A percentile compares a stretch with the other conserved stretches of the same genome.
phyloP scores from a whole-genome alignment of 345 rosid species.

The Sisymbrium altissimum region DNA sequence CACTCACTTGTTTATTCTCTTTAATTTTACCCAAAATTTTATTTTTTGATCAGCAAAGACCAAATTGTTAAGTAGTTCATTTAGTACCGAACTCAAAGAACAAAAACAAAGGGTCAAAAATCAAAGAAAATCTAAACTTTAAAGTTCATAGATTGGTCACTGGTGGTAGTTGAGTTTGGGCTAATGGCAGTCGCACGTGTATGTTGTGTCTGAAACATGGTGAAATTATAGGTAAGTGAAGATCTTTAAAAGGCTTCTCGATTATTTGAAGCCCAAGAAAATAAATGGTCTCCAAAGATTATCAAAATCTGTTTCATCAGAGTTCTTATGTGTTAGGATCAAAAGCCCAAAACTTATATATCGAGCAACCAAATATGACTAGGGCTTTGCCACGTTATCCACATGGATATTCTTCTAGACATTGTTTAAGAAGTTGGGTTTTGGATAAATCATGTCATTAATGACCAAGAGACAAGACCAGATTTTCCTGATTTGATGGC shows the following conservation, averaged over 20 bases:
- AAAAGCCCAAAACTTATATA: constrained; percentile 12
- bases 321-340: background rate
- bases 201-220: constrained; percentile 7
- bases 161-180: constrained; percentile 30
- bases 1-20: background rate
- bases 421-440: background rate
- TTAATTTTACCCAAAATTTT: background rate
- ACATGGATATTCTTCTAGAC: background rate
- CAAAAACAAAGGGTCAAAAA: background rate
- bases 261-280: background rate
- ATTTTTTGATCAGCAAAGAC: background rate
- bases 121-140: background rate
- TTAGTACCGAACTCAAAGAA: background rate
- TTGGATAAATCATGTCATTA: background rate
- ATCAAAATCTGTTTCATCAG: background rate
- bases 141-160: background rate
- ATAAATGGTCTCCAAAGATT: background rate
- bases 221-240: constrained; percentile 21
- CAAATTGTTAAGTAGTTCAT: background rate
- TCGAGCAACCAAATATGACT: background rate
- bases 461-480: constrained; percentile 1
- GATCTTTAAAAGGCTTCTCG: constrained; percentile 1
- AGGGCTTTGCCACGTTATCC: constrained; percentile 12
- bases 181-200: constrained; percentile 20
- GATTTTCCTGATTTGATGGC: constrained; percentile 10